Evolutionary conservation across 495 filamentous ascomycete genomes (phyloP).

Genomic region (Sporormia fimetaria): DNA sequence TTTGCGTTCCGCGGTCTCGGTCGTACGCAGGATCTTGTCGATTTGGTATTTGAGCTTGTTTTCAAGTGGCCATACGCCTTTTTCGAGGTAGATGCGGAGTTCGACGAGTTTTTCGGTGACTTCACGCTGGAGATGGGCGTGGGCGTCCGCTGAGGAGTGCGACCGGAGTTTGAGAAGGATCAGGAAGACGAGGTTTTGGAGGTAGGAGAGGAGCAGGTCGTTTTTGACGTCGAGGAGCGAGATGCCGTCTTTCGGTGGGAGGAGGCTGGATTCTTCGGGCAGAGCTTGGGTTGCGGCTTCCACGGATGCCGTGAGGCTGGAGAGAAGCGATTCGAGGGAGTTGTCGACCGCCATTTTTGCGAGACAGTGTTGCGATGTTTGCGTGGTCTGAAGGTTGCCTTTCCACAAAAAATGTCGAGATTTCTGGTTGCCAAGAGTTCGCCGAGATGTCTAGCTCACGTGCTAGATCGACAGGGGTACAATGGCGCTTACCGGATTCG

Average conservation of each 20-base stretch:
- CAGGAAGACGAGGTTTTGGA: constrained; percentile 87
- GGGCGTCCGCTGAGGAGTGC: constrained; percentile 25
- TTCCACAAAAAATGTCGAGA: constrained; percentile 1
- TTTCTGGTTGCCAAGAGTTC: constrained; percentile 17
- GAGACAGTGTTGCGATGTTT: not conserved
- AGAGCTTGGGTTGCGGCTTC: constrained; percentile 30
- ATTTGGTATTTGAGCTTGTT: constrained; percentile 82
- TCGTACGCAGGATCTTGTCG: constrained; percentile 62
- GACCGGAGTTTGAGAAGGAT: constrained; percentile 70
- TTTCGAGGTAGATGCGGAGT: constrained; percentile 76
- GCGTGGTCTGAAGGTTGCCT: not conserved
- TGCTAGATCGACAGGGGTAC: not conserved
- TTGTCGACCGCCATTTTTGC: constrained; percentile 18
- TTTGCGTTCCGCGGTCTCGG: constrained; percentile 20
- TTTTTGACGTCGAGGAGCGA: constrained; percentile 91
- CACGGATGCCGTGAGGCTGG: constrained; percentile 22
- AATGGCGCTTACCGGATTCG: too few relatives aligned
- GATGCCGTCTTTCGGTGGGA: constrained; percentile 71
- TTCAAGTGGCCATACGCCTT: constrained; percentile 82
- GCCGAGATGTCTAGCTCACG: too few relatives aligned
- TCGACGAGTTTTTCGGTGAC: constrained; percentile 75
- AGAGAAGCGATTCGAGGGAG: constrained; percentile 24
- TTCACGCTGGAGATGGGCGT: constrained; percentile 39
- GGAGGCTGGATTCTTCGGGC: constrained; percentile 41
- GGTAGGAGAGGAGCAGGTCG: constrained; percentile 87